Evolutionary conservation across 2,329 filamentous ascomycete species (phyloP), one percentile per base, ranked within the genome.

Genomic region (Calonectria ilicicola): DNA sequence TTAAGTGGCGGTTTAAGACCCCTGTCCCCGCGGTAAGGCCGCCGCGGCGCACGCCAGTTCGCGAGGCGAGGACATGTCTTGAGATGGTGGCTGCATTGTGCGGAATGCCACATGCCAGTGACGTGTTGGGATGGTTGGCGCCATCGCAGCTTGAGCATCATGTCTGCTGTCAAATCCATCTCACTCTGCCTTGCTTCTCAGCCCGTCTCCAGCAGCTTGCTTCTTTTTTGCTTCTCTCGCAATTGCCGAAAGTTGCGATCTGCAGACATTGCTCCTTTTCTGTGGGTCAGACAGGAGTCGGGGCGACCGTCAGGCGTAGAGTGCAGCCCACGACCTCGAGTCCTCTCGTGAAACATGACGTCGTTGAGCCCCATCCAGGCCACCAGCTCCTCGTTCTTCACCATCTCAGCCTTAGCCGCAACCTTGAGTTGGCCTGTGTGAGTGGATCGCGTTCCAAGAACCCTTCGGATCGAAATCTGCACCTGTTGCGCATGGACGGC

Each of bases 231-330:
- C 65, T 40, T 35, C 47, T 56, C 9, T 27, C 29, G 40, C 35
- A 44, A 38, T 49, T 49, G 23, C 66, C 46, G 44, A 44, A 27
- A 40, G 19, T 64, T 21, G 44, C 40, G 32, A 60, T 63, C 46
- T 35, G 23, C 35, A 23, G 19, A 26, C n/a, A 21, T 32, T 40
- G 32, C 21, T 60, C 56, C 47, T 42, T 42, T 42, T 42, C 32
- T 35, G 38, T 51, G 56, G 66, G 56, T 60, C 66, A 63, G 47
- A 60, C 60, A 27, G 66, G 26, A 42, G 66, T 69, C 66, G 38
- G 60, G 63, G 66, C 66, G 46, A 53, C 56, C 27, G 27, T 62
- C 35, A 63, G 32, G 66, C 56, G 53, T 49, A 68, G 32, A 68
- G 66, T 32, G 29, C 56, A 29, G 66, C 56, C 42, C 66, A 35